Percentiles rank a stretch among this genome's conserved stretches.
Conservation (phyloP, 1,284 basidiomycete genomes). For the Trichosporon coremiiforme region DNA sequence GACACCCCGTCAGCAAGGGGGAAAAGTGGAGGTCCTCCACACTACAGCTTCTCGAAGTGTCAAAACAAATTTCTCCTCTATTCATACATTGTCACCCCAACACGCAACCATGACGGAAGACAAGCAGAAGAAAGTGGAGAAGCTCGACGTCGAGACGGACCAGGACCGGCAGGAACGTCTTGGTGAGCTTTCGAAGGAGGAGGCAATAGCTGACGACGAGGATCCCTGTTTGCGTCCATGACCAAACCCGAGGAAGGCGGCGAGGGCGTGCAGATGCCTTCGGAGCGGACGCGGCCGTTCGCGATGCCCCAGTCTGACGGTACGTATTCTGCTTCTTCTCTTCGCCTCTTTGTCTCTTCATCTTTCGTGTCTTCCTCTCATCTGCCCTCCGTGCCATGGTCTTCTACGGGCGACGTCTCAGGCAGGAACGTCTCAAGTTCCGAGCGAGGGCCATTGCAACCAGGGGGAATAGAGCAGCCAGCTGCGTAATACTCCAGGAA, state of each 20-base stretch:
- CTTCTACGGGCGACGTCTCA: too few species aligned
- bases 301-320: slow-evolving; percentile 31
- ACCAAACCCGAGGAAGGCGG: background rate
- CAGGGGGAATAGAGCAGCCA: too few species aligned
- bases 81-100: background rate
- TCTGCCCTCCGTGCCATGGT: too few species aligned
- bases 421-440: too few species aligned
- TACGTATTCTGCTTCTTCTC: slow-evolving; percentile 7
- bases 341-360: too few species aligned
- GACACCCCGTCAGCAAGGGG: too few species aligned
- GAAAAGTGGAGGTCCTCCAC: slow-evolving; percentile 1
- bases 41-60: background rate
- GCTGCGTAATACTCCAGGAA: background rate
- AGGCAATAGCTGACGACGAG: slow-evolving; percentile 23
- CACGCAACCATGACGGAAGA: background rate
- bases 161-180: slow-evolving; percentile 25
- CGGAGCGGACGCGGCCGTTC: slow-evolving; percentile 17
- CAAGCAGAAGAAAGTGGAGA: background rate
- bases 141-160: slow-evolving; percentile 30
- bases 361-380: too few species aligned
- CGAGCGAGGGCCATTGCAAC: too few species aligned
- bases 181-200: slow-evolving; percentile 14
- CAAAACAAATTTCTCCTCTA: slow-evolving; percentile 3
- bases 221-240: slow-evolving; percentile 28
- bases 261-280: background rate